A percentile compares a stretch with the other conserved stretches of the same genome.
These are phyloP conservation scores for Tylopilus sp. DNA, from an alignment of 768 basidiomycete genomes.

Conservation along the genomic window DNA sequence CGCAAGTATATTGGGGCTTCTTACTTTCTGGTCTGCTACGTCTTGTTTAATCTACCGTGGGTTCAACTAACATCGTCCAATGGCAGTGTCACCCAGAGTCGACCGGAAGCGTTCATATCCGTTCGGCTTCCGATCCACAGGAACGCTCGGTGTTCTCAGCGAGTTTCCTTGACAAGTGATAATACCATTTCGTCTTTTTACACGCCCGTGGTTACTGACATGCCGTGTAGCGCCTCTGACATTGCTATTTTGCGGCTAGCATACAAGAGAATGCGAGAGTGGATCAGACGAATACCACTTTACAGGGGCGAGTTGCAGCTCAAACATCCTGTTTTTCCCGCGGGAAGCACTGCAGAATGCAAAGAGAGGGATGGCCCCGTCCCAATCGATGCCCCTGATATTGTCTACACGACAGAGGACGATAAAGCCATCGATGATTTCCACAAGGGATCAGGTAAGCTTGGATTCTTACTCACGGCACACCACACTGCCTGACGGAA, in stretches of 20 bases:
- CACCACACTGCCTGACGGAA: background rate
- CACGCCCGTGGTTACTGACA: background rate
- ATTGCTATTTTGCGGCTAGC: slow-evolving; percentile 24
- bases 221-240: slow-evolving; percentile 20
- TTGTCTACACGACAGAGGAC: slow-evolving; percentile 33
- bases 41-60: background rate
- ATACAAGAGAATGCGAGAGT: slow-evolving; percentile 28
- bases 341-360: slow-evolving; percentile 28
- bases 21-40: slow-evolving; percentile 29
- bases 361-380: slow-evolving; percentile 16
- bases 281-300: slow-evolving; percentile 38
- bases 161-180: slow-evolving; percentile 43
- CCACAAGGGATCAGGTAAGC: slow-evolving; percentile 19
- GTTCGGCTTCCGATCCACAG: slow-evolving; percentile 37
- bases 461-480: background rate
- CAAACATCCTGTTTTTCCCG: slow-evolving; percentile 15
- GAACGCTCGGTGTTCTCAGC: slow-evolving; percentile 42
- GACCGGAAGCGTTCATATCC: slow-evolving; percentile 46
- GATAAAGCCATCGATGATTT: slow-evolving; percentile 33
- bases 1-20: slow-evolving; percentile 15
- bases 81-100: slow-evolving; percentile 37
- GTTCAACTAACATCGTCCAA: background rate
- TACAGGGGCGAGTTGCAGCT: slow-evolving; percentile 34
- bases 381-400: slow-evolving; percentile 25
- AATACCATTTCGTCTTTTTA: slow-evolving; percentile 5